phyloP scores from a whole-genome alignment of 108 stramenopile species.

The Craspedostauros australis region DNA sequence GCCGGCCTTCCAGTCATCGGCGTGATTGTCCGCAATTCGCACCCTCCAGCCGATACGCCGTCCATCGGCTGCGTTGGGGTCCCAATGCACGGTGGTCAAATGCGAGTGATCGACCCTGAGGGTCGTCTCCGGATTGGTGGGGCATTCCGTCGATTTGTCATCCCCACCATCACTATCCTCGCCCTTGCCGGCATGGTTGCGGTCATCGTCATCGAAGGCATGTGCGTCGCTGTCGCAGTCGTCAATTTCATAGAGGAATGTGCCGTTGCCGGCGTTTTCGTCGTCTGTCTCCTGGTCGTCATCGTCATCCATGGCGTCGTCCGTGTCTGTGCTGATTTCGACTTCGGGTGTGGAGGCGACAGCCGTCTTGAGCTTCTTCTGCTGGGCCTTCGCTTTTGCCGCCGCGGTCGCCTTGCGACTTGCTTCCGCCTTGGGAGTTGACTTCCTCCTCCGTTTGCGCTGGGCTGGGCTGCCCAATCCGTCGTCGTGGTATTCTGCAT shows the following conservation, averaged over 20 bases:
- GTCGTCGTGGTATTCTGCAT: no score
- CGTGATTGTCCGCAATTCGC: slow-evolving; percentile 28
- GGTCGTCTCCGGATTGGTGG: slow-evolving; percentile 38
- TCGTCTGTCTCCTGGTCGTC: slow-evolving; percentile 4
- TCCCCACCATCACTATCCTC: slow-evolving; percentile 20
- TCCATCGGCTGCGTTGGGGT: slow-evolving; percentile 36
- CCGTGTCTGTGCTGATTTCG: background rate
- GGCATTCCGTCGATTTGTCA: slow-evolving; percentile 25
- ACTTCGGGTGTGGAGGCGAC: slow-evolving; percentile 33
- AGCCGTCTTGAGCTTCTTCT: slow-evolving; percentile 15
- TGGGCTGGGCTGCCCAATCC: no score
- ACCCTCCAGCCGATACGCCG: slow-evolving; percentile 43
- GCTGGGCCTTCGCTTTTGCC: background rate
- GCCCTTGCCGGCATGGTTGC: slow-evolving; percentile 6
- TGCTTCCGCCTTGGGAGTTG: no score
- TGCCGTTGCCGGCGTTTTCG: slow-evolving; percentile 3
- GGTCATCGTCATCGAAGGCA: background rate
- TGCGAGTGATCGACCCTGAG: slow-evolving; percentile 15
- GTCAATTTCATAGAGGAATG: background rate
- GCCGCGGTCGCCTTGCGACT: background rate
- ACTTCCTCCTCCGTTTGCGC: background rate
- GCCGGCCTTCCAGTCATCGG: slow-evolving; percentile 45
- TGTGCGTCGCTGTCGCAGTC: background rate
- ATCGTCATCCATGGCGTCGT: background rate
- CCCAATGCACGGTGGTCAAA: slow-evolving; percentile 48